Base-by-base conservation (phyloP, 345 rosid species). In the Turritis glabra region DNA sequence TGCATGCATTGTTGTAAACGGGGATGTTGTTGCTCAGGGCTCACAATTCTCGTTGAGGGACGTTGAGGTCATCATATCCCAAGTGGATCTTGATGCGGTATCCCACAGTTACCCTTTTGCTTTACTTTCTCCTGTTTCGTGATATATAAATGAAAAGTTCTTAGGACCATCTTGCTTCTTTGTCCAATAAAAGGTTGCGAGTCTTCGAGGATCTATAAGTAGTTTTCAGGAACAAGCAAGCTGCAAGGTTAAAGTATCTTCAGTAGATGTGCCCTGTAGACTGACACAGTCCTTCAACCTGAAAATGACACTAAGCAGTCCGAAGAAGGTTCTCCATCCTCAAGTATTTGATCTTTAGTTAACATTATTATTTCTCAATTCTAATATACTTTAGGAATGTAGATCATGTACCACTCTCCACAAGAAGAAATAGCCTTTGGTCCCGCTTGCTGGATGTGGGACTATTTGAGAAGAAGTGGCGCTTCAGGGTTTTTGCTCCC, bases 361-460 rank as follows among this genome's bases (percentile, higher is more conserved):
- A 59, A 7, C n/a, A 38, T 41, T 30, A 0, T 5, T 13, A 9
- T 0, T 11, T 53, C 5, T 5, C 43, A 25, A 21, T 46, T 67
- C 41, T 68, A 22, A 61, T 52, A 22, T 50, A 63, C 7, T 2
- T 67, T 27, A 2, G 27, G 52, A 17, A 50, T 84, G 66, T 58
- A 95, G 99, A 86, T 88, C 57, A 79, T 52, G 71, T 89, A 89
- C 81, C 96, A 87, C 74, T 84, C 90, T 80, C 93, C 97, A 48
- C 93, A 92, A 85, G 99, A 90, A 82, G 99, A 95, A 80, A 92
- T 90, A 81, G 94, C 97, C 35, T 89, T 84, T 79, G 99, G 99
- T 23, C 94, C 99, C 23, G 92, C 92, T 72, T 92, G 94, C 81
- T 95, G 99, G 99, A 83, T 95, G 27, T 95, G 98, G 99, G 99